phyloP scores from a whole-genome alignment of 352 stramenopile species.

The Pythium phragmiticola region DNA sequence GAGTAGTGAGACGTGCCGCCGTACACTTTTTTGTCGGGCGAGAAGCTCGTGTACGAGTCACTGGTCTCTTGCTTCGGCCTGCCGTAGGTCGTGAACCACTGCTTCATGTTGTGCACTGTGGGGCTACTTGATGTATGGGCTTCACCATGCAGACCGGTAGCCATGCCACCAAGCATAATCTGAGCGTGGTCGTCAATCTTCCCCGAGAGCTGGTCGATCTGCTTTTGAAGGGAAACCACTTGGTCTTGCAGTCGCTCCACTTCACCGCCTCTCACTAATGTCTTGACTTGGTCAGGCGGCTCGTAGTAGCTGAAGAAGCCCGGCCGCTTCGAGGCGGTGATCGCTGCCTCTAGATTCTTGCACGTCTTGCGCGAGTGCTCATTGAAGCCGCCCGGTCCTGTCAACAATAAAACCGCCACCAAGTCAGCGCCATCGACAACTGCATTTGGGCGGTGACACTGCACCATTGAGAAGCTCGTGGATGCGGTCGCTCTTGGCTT shows the following conservation, averaged over 20 bases:
- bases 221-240: slow-evolving; percentile 61
- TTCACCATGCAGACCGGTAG: slow-evolving; percentile 13
- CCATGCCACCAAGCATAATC: background rate
- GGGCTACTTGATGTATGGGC: background rate
- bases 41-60: slow-evolving; percentile 65
- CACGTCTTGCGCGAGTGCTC: slow-evolving; percentile 70
- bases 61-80: slow-evolving; percentile 45
- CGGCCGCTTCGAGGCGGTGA: slow-evolving; percentile 68
- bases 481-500: slow-evolving; percentile 57
- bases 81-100: slow-evolving; percentile 75
- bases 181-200: slow-evolving; percentile 38
- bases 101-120: slow-evolving; percentile 58
- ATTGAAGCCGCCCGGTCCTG: slow-evolving; percentile 65
- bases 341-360: slow-evolving; percentile 80
- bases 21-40: slow-evolving; percentile 69
- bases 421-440: background rate
- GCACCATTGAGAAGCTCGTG: slow-evolving; percentile 57
- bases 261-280: slow-evolving; percentile 49
- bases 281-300: slow-evolving; percentile 55
- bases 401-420: background rate
- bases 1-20: slow-evolving; percentile 76
- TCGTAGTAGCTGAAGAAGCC: slow-evolving; percentile 80
- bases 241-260: slow-evolving; percentile 60
- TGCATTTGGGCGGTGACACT: background rate
- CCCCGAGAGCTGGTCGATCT: slow-evolving; percentile 63